Evolutionary conservation across 163 green algal genomes (phyloP), one percentile per base, ranked within the genome.

Genomic region (Volvox carteri): DNA sequence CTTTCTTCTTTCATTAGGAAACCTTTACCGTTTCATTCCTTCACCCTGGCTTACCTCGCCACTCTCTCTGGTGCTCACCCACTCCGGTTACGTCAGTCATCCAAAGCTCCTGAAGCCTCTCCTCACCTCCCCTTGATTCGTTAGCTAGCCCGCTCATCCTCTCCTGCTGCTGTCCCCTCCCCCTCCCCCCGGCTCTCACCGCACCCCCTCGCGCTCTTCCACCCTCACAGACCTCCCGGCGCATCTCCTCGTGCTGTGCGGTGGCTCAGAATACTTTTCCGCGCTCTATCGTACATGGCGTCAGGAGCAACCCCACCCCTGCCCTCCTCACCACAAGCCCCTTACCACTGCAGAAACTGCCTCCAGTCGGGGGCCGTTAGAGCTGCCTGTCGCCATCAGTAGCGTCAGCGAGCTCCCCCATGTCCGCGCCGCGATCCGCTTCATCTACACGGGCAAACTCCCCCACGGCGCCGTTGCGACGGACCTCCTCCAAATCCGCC

Each of bases 371-470:
- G n/a, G n/a, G 35, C 35, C 33, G 4, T 48, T 48, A 1, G 75
- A 84, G 37, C 54, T 85, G 19, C 35, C 25, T 37, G 37, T 85
- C 21, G 4, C 5, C 21, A 35, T 85, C 21, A 9, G 23, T 54
- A n/a, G 18, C 23, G 21, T 6, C 28, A 35, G 9, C 6, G 77
- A 85, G 19, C 44, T 74, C 44, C 77, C 77, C 1, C n/a, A 74
- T 23, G 77, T 35, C 18, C 37, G 37, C 25, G 77, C 52, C 19
- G 77, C 77, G 33, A 56, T 85, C 4, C 52, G 42, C 30, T 86
- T 54, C 78, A 65, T 78, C 25, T 86, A 86, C 78, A 62, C 35
- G 8, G 78, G 77, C 77, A 56, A 58, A 9, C 54, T 73, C 16
- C 28, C 9, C 6, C 1, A 23, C 52, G 7, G 41, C 52, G 25